Conservation (phyloP, 75 land plant genomes). For the Cryptomeria japonica region DNA sequence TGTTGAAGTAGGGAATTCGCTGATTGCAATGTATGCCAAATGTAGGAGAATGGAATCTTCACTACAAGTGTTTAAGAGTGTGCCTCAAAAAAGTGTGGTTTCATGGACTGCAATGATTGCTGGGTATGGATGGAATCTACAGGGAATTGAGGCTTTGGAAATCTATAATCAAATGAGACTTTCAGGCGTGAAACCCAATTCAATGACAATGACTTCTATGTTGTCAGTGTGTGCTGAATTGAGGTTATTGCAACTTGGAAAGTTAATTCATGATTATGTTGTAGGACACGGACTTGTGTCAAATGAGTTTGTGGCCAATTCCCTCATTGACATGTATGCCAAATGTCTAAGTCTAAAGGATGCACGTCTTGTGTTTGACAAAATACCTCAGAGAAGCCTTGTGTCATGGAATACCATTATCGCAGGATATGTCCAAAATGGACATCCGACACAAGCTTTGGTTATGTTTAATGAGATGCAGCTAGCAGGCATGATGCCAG, state of each 20-base stretch:
- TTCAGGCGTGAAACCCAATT: background rate
- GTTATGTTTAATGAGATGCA: constrained; percentile 11
- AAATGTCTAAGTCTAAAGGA: constrained; percentile 4
- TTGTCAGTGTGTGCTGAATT: constrained; percentile 17
- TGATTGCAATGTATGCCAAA: constrained; percentile 68
- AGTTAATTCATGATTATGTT: constrained; percentile 10
- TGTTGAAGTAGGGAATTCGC: constrained; percentile 40
- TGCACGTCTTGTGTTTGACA: constrained; percentile 16
- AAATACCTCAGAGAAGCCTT: constrained; percentile 11
- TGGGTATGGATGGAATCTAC: constrained; percentile 51
- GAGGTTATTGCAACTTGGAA: background rate
- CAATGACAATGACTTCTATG: background rate
- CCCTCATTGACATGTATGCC: constrained; percentile 21
- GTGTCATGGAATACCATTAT: constrained; percentile 26
- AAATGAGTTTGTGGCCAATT: constrained; percentile 17
- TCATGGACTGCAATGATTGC: constrained; percentile 76
- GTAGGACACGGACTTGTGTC: constrained; percentile 13
- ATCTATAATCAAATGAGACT: constrained; percentile 22
- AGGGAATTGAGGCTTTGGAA: constrained; percentile 25
- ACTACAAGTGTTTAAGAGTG: constrained; percentile 28
- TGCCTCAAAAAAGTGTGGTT: constrained; percentile 37
- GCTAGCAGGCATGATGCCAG: constrained; percentile 17
- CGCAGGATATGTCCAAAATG: constrained; percentile 12
- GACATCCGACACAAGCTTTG: constrained; percentile 15
- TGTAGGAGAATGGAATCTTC: constrained; percentile 51